Percentiles rank a stretch among this genome's conserved stretches.
Conservation (phyloP, 106 monocot genomes). For the Dendrobium huoshanense region DNA sequence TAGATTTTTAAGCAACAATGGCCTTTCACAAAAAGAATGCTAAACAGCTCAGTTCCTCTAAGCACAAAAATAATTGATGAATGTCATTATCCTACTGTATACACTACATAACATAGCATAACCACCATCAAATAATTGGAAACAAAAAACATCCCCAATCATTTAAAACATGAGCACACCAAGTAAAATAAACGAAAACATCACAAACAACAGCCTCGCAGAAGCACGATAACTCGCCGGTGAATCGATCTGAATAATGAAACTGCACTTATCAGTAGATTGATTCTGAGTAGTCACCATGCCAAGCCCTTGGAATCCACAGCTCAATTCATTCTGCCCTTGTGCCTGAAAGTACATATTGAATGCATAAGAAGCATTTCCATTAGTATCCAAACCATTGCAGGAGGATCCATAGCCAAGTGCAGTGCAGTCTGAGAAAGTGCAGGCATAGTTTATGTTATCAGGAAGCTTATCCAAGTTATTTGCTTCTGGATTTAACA, state of each 20-base stretch:
- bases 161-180: neutral
- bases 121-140: neutral
- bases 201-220: neutral
- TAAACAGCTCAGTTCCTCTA: neutral
- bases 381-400: slow-evolving; percentile 31
- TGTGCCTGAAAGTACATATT: slow-evolving; percentile 55
- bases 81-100: neutral
- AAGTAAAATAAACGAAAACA: neutral
- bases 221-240: neutral
- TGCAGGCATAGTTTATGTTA: slow-evolving; percentile 50
- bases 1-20: no score
- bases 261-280: slow-evolving; percentile 32
- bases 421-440: slow-evolving; percentile 48
- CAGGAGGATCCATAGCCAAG: slow-evolving; percentile 59
- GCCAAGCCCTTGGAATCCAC: slow-evolving; percentile 46
- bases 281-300: slow-evolving; percentile 33
- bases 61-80: neutral
- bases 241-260: slow-evolving; percentile 33
- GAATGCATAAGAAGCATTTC: slow-evolving; percentile 60
- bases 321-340: slow-evolving; percentile 37
- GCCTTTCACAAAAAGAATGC: no score
- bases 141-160: neutral
- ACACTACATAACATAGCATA: neutral
- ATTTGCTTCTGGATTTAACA: slow-evolving; percentile 27
- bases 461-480: slow-evolving; percentile 24